These are phyloP conservation scores for Podospora pseudocomata DNA, from an alignment of 495 filamentous ascomycete species.

Conservation along the genomic window DNA sequence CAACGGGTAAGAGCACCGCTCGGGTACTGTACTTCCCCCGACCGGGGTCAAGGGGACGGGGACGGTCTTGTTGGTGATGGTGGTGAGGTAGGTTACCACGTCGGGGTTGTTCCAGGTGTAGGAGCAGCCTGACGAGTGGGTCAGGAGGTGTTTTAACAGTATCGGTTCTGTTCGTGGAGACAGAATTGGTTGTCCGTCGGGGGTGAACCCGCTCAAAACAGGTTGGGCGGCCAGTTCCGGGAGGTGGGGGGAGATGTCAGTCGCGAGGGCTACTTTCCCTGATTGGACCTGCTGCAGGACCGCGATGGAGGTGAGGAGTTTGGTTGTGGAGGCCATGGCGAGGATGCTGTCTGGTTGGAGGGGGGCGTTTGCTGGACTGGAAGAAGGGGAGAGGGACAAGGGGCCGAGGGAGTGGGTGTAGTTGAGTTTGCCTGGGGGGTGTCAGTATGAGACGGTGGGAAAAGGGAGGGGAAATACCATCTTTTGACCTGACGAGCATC, in stretches of 20 bases:
- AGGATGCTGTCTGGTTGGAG: constrained; percentile 3
- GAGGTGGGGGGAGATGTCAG: constrained; percentile 24
- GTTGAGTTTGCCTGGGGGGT: constrained; percentile 16
- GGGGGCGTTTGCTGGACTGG: background rate
- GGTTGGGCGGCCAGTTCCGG: constrained; percentile 29
- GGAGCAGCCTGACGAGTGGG: constrained; percentile 33
- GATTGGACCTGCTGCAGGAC: constrained; percentile 36
- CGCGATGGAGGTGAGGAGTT: constrained; percentile 36
- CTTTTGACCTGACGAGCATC: constrained; percentile 16
- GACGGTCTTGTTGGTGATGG: background rate
- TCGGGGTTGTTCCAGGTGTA: constrained; percentile 30
- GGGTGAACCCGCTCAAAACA: constrained; percentile 29
- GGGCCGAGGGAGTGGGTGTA: constrained; percentile 14
- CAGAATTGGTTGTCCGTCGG: constrained; percentile 21
- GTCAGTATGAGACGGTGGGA: background rate
- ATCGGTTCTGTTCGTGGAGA: constrained; percentile 27
- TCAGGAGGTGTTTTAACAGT: constrained; percentile 34
- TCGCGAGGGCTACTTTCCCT: constrained; percentile 17
- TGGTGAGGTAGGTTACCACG: constrained; percentile 19
- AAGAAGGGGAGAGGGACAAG: constrained; percentile 2
- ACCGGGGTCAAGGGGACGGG: background rate
- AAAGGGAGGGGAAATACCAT: constrained; percentile 4
- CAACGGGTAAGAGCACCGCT: constrained; percentile 30
- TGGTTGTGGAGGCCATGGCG: constrained; percentile 35
- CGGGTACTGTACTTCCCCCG: constrained; percentile 21